Conservation (phyloP, 106 monocot species). For the Acanthochlamys bracteata region DNA sequence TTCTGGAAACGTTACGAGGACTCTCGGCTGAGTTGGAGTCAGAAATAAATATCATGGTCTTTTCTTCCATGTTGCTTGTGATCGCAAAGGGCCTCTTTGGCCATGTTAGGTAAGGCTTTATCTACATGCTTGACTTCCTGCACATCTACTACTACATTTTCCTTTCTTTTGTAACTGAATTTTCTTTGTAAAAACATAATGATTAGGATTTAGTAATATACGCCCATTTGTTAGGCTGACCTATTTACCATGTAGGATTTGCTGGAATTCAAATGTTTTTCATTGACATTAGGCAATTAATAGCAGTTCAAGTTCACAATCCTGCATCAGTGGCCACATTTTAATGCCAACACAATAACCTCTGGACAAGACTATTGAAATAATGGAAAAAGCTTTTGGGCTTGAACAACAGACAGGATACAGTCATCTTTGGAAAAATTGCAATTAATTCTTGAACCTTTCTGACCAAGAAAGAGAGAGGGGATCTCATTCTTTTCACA, state of each 20-base stretch:
- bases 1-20: slow-evolving; percentile 64
- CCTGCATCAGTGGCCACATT: no score
- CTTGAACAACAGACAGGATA: no score
- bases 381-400: no score
- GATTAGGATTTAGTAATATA: no score
- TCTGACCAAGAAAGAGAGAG: no score
- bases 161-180: not conserved
- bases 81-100: slow-evolving; percentile 83
- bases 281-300: not conserved
- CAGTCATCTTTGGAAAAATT: no score
- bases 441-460: no score
- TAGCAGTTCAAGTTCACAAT: no score
- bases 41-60: slow-evolving; percentile 78
- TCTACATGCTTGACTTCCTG: not conserved
- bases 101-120: slow-evolving; percentile 66
- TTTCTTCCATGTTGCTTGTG: slow-evolving; percentile 73
- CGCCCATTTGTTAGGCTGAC: not conserved
- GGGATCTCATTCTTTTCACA: no score
- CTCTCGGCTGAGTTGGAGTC: slow-evolving; percentile 80
- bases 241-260: not conserved
- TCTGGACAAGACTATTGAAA: no score
- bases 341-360: no score
- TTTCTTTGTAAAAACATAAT: not conserved
- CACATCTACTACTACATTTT: not conserved
- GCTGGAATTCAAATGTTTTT: not conserved